Evolutionary conservation across 108 stramenopile genomes (phyloP).

Genomic region (Aurantiochytrium sp.): DNA sequence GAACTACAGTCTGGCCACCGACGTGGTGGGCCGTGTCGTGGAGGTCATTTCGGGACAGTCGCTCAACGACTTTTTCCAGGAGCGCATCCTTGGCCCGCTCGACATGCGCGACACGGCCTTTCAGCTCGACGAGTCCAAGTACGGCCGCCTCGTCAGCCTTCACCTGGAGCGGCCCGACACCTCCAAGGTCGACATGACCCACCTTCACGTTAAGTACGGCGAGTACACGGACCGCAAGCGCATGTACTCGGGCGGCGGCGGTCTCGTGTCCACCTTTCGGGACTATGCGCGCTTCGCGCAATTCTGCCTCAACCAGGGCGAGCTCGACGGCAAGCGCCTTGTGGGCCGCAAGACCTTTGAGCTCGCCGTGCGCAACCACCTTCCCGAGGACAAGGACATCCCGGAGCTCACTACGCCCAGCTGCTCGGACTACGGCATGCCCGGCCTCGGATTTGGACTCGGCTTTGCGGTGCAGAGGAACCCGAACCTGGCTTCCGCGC

Average conservation of each 20-base stretch:
- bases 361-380: conserved; percentile 12
- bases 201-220: neutral
- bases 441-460: conserved; percentile 36
- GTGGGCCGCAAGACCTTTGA: conserved; percentile 1
- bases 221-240: neutral
- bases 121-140: neutral
- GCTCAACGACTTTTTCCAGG: conserved; percentile 22
- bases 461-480: neutral
- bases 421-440: neutral
- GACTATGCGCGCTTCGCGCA: conserved; percentile 28
- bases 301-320: conserved; percentile 29
- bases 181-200: conserved; percentile 3
- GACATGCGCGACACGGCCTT: conserved; percentile 35
- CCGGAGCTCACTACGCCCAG: neutral
- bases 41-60: conserved; percentile 33
- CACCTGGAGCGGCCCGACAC: neutral
- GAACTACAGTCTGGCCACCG: conserved; percentile 30
- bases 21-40: conserved; percentile 32
- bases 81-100: conserved; percentile 33
- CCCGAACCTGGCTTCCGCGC: neutral
- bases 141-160: conserved; percentile 9
- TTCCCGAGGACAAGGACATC: neutral
- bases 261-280: conserved; percentile 34
- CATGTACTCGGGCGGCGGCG: conserved; percentile 27
- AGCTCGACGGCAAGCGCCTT: neutral